Base-by-base conservation (phyloP, 257 asterid species). In the Nicotiana attenuata region DNA sequence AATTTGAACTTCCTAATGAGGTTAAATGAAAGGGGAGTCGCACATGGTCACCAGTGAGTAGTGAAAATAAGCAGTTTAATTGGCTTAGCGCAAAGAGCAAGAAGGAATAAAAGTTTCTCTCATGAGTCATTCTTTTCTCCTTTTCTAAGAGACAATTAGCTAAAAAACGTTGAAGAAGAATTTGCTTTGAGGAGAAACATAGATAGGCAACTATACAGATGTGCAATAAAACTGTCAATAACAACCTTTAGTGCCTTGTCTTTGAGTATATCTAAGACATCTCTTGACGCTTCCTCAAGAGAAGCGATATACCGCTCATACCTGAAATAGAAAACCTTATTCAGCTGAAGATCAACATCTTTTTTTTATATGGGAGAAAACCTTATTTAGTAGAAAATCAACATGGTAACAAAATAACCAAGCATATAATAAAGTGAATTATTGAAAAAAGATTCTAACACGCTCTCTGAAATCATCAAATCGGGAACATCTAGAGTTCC, bases 231-330 rank as follows among this genome's bases (percentile, higher is more conserved):
- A 52, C 13, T 41, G 35, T 13, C 50, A 50, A 47, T 14, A 57
- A 82, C 60, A 75, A 96, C 99, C 99, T 94, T 96, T 83, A 96
- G 78, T 17, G 99, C 97, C 88, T 94, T 82, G 93, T 92, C 94
- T 89, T 94, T 96, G 55, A 96, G 97, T 83, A 86, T 86, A 64
- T 87, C 91, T 85, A 96, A 82, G 65, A 88, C 95, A 90, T 96
- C 99, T 76, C 86, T 91, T 24, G 99, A 93, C 71, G 98, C 98
- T 80, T 91, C 97, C 90, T 93, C 97, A 83, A 96, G 93, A 28
- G 97, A 95, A 81, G 88, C 76, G 77, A 96, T 87, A 84, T 91
- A 96, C 26, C 88, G 89, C 67, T 90, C 97, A 80, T 94, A 94
- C 91, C 99, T 94, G 91, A 24, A 61, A 41, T 57, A 81, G 38